phyloP scores from a whole-genome alignment of 805 yeast species.

The Metschnikowia santaceciliae region DNA sequence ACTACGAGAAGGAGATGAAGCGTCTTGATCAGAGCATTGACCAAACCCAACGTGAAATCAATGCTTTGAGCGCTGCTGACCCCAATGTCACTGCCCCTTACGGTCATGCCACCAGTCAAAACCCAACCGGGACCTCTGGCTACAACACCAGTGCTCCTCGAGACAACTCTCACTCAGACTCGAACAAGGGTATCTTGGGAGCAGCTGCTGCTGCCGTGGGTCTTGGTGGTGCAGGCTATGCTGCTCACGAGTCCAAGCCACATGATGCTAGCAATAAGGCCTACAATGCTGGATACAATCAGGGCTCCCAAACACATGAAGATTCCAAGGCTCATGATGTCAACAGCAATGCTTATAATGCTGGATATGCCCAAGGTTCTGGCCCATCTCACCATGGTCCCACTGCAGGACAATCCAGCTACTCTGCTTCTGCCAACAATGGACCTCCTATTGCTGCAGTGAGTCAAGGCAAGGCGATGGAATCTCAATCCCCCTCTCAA shows the following conservation, averaged over 20 bases:
- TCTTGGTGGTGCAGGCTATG: constrained; percentile 8
- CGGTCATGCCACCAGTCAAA: not conserved
- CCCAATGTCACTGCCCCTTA: too few relatives aligned
- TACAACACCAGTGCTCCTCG: not conserved
- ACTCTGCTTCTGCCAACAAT: not conserved
- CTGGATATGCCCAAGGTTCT: constrained; percentile 13
- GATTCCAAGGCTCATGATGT: not conserved
- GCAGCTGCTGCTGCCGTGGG: constrained; percentile 26
- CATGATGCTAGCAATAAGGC: not conserved
- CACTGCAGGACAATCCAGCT: not conserved
- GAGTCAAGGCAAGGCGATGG: not conserved
- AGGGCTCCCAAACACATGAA: not conserved
- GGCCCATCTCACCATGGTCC: not conserved
- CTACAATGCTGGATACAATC: constrained; percentile 12
- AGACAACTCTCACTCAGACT: not conserved
- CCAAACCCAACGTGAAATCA: constrained; percentile 24
- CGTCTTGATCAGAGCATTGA: constrained; percentile 24
- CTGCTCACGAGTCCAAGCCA: constrained; percentile 1
- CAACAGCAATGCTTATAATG: constrained; percentile 5
- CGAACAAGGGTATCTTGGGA: constrained; percentile 11
- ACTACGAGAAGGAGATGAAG: constrained; percentile 22
- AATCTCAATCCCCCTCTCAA: not conserved
- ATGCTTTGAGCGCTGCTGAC: constrained; percentile 7
- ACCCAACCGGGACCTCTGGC: not conserved
- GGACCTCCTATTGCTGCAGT: constrained; percentile 3